These are phyloP conservation scores for Bruguiera sexangula DNA, from an alignment of 345 rosid species.

Conservation along the genomic window DNA sequence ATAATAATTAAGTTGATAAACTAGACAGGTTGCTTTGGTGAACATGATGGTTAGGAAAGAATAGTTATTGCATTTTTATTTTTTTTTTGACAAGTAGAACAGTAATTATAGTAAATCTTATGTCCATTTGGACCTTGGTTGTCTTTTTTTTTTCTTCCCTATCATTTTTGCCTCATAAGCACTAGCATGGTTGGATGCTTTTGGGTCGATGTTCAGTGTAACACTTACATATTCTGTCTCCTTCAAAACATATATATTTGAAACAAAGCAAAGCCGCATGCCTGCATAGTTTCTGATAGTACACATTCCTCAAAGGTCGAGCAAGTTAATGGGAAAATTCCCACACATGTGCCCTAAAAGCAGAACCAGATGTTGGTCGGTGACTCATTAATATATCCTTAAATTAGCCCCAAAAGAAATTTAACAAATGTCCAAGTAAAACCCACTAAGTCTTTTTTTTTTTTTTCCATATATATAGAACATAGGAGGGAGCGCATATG, in stretches of 20 bases:
- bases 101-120: too few relatives aligned
- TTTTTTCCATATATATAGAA: not conserved
- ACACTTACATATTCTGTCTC: constrained; percentile 8
- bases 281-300: constrained; percentile 18
- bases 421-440: too few relatives aligned
- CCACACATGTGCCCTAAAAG: constrained; percentile 48
- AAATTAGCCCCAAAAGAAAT: not conserved
- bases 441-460: not conserved
- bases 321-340: constrained; percentile 29
- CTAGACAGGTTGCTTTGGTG: not conserved
- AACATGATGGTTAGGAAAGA: constrained; percentile 11
- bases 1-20: not conserved
- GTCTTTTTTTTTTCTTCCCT: too few relatives aligned
- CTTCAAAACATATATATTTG: not conserved
- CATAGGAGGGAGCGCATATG: not conserved
- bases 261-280: not conserved
- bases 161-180: not conserved
- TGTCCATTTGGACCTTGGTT: too few relatives aligned
- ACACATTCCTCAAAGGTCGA: constrained; percentile 27
- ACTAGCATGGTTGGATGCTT: not conserved
- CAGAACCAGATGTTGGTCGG: constrained; percentile 51
- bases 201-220: constrained; percentile 13
- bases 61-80: not conserved
- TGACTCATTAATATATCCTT: constrained; percentile 22
- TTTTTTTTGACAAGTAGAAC: too few relatives aligned